Evolutionary conservation across 805 yeast species (phyloP).

Genomic region (Sugiyamaella americana): DNA sequence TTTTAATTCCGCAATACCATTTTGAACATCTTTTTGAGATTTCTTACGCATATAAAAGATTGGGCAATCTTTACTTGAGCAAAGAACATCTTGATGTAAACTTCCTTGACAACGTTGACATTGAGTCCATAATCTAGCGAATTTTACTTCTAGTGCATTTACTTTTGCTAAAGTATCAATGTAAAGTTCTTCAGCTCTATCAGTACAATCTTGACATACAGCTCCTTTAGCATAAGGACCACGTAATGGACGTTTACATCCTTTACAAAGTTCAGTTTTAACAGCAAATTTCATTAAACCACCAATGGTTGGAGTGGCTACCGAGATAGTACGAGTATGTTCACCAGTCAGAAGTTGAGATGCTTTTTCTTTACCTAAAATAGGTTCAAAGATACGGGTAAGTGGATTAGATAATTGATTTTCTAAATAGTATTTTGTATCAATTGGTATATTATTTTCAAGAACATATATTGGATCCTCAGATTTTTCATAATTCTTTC

Average conservation of each 20-base stretch:
- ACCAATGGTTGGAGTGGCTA: conserved; percentile 69
- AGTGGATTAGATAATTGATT: conserved; percentile 91
- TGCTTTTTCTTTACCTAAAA: conserved; percentile 76
- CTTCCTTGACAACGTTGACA: conserved; percentile 98
- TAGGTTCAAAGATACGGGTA: conserved; percentile 90
- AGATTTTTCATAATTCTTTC: conserved; percentile 86
- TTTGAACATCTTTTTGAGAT: conserved; percentile 64
- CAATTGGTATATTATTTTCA: conserved; percentile 89
- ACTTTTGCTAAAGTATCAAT: conserved; percentile 74
- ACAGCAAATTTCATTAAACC: conserved; percentile 90
- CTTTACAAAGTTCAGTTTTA: conserved; percentile 81
- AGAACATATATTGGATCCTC: conserved; percentile 94
- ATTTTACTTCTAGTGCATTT: conserved; percentile 73
- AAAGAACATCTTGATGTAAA: conserved; percentile 88
- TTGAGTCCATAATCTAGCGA: conserved; percentile 91
- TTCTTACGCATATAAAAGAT: conserved; percentile 94
- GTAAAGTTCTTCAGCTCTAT: conserved; percentile 69
- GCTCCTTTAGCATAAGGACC: conserved; percentile 55
- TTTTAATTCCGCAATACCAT: conserved; percentile 50
- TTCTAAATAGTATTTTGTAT: conserved; percentile 86
- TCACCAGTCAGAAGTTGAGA: conserved; percentile 73
- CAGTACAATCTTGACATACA: conserved; percentile 71
- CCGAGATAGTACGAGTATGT: conserved; percentile 69
- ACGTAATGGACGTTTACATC: conserved; percentile 73
- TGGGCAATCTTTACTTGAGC: conserved; percentile 95